Conservation (phyloP, 2,329 filamentous ascomycete genomes). For the Raffaelea arxii region DNA sequence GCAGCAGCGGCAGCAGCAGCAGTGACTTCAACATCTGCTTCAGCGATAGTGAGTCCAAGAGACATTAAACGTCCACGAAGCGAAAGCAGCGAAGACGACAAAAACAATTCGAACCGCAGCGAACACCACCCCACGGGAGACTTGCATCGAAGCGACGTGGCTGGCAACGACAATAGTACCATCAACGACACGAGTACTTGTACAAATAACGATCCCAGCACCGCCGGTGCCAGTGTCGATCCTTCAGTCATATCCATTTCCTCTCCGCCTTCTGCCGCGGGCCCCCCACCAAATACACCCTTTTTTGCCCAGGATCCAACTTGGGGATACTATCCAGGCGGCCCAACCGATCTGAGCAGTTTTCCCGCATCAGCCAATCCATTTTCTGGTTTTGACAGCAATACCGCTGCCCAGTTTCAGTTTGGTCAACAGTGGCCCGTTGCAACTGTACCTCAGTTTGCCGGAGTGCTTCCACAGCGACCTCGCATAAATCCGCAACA, state of each 20-base stretch:
- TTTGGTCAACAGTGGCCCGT: slow-evolving; percentile 20
- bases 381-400: slow-evolving; percentile 21
- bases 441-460: slow-evolving; percentile 14
- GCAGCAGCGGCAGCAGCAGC: slow-evolving; percentile 7
- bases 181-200: neutral
- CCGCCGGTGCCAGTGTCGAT: slow-evolving; percentile 13
- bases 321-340: slow-evolving; percentile 40
- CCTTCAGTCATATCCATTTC: slow-evolving; percentile 1
- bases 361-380: slow-evolving; percentile 11
- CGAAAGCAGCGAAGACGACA: neutral
- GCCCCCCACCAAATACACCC: neutral
- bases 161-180: neutral
- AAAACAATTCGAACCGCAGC: neutral
- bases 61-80: neutral
- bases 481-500: slow-evolving; percentile 16
- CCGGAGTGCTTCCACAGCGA: slow-evolving; percentile 24
- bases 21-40: neutral
- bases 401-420: slow-evolving; percentile 7
- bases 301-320: slow-evolving; percentile 21
- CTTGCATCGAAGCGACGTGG: too few species aligned
- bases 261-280: neutral
- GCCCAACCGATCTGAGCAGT: slow-evolving; percentile 32
- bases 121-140: too few species aligned
- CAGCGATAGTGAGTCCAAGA: too few species aligned
- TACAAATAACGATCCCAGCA: slow-evolving; percentile 17